Percentiles rank a stretch among this genome's conserved stretches.
phyloP scores from a whole-genome alignment of 345 rosid genomes.

The Gynandropsis gynandra region DNA sequence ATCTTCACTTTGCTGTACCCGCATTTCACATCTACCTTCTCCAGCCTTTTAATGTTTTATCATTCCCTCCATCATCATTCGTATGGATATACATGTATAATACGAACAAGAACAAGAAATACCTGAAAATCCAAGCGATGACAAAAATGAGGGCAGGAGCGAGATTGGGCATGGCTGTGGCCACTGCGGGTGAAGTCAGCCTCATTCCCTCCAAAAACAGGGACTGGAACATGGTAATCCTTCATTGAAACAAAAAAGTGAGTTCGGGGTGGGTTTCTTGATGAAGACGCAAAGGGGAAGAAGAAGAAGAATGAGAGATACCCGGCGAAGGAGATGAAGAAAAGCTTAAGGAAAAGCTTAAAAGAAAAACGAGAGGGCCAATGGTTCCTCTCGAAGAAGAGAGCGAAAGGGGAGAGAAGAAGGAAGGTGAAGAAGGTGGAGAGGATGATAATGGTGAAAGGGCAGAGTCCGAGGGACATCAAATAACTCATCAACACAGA shows the following conservation, averaged over 20 bases:
- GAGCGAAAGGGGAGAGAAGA: slow-evolving; percentile 60
- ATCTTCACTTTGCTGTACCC: slow-evolving; percentile 69
- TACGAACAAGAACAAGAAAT: too few species aligned
- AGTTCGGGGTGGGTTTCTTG: not conserved
- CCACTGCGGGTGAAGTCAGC: slow-evolving; percentile 84
- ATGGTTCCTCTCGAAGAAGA: slow-evolving; percentile 68
- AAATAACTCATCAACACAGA: slow-evolving; percentile 59
- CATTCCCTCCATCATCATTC: too few species aligned
- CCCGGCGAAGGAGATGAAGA: slow-evolving; percentile 79
- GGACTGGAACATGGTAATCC: slow-evolving; percentile 79
- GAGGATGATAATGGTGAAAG: slow-evolving; percentile 62
- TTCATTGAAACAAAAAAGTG: slow-evolving; percentile 24
- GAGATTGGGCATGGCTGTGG: slow-evolving; percentile 97
- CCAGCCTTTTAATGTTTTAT: too few species aligned
- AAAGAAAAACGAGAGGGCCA: slow-evolving; percentile 55
- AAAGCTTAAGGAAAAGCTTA: slow-evolving; percentile 54
- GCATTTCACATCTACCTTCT: slow-evolving; percentile 55
- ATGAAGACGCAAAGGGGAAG: not conserved
- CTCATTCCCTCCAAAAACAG: slow-evolving; percentile 77
- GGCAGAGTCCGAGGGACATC: slow-evolving; percentile 68
- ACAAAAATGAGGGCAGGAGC: slow-evolving; percentile 83
- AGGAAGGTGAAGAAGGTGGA: slow-evolving; percentile 60
- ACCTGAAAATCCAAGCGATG: slow-evolving; percentile 76
- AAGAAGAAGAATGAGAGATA: slow-evolving; percentile 24
- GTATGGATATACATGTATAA: too few species aligned